Evolutionary conservation across 495 filamentous ascomycete species (phyloP).

Genomic region (Aspergillus sparsus): DNA sequence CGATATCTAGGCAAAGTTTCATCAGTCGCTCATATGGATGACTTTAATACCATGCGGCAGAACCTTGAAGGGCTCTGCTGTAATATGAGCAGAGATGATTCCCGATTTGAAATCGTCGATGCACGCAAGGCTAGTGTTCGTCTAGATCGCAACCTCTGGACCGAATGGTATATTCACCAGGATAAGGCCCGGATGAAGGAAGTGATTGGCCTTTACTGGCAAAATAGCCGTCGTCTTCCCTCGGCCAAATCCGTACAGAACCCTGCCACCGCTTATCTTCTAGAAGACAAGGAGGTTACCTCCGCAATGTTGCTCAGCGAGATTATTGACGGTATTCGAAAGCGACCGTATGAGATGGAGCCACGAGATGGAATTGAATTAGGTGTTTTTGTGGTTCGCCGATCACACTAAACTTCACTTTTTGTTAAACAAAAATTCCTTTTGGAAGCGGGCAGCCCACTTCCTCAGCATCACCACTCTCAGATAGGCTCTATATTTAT

Average conservation of each 20-base stretch:
- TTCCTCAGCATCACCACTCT: too few relatives aligned
- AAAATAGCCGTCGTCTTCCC: slow-evolving; percentile 49
- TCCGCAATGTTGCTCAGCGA: slow-evolving; percentile 60
- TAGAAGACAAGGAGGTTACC: slow-evolving; percentile 47
- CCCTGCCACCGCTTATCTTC: slow-evolving; percentile 34
- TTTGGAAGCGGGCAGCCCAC: too few relatives aligned
- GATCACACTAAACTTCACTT: slow-evolving; percentile 35
- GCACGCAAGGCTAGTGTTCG: slow-evolving; percentile 53
- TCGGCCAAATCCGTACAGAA: slow-evolving; percentile 36
- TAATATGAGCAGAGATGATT: slow-evolving; percentile 42
- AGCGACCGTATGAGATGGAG: slow-evolving; percentile 45
- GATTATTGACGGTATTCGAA: slow-evolving; percentile 63
- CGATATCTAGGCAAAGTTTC: slow-evolving; percentile 58
- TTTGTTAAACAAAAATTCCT: too few relatives aligned
- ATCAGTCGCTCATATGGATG: slow-evolving; percentile 58
- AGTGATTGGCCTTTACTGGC: slow-evolving; percentile 59
- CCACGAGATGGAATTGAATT: slow-evolving; percentile 58
- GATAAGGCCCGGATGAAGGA: slow-evolving; percentile 66
- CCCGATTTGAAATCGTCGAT: slow-evolving; percentile 53
- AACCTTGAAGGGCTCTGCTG: slow-evolving; percentile 53
- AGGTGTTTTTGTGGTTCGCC: slow-evolving; percentile 63
- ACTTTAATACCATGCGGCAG: slow-evolving; percentile 56
- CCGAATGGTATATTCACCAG: slow-evolving; percentile 72
- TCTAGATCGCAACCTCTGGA: slow-evolving; percentile 61
- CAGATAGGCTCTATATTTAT: neutral